A percentile compares a stretch with the other conserved stretches of the same genome.
These are phyloP conservation scores for Vigna radiata DNA, from an alignment of 306 rosid species.

Conservation along the genomic window DNA sequence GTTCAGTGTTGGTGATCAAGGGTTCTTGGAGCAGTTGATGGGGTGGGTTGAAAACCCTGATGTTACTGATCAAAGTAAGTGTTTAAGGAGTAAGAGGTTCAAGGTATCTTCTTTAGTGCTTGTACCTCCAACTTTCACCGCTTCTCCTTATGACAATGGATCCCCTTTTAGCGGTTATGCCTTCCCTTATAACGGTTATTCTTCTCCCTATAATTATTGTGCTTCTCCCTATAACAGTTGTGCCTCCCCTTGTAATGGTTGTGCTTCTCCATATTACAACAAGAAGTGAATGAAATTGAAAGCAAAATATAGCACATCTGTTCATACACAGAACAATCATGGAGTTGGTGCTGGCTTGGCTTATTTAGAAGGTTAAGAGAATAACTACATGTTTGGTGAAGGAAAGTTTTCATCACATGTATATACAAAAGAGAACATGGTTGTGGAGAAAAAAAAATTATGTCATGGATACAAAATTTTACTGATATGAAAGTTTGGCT, in stretches of 20 bases:
- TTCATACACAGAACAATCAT: not conserved
- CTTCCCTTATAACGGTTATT: constrained; percentile 37
- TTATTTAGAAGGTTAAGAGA: constrained; percentile 15
- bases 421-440: constrained; percentile 28
- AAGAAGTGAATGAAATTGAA: constrained; percentile 29
- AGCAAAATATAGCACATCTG: not conserved
- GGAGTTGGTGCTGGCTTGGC: not conserved
- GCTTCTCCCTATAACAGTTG: constrained; percentile 19
- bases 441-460: not conserved
- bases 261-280: constrained; percentile 48
- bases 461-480: constrained; percentile 22
- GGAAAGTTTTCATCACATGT: constrained; percentile 28
- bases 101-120: too few relatives aligned
- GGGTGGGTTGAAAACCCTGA: too few relatives aligned
- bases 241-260: constrained; percentile 46
- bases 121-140: too few relatives aligned
- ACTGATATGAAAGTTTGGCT: constrained; percentile 28
- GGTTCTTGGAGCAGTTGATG: too few relatives aligned
- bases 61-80: too few relatives aligned
- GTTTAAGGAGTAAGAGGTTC: too few relatives aligned
- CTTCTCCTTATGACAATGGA: too few relatives aligned
- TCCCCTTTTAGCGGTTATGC: too few relatives aligned
- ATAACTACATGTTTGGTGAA: constrained; percentile 35
- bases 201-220: not conserved
- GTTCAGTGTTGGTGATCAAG: too few relatives aligned